These are phyloP conservation scores for Prunella vulgaris DNA, from an alignment of 257 asterid species.

Conservation along the genomic window DNA sequence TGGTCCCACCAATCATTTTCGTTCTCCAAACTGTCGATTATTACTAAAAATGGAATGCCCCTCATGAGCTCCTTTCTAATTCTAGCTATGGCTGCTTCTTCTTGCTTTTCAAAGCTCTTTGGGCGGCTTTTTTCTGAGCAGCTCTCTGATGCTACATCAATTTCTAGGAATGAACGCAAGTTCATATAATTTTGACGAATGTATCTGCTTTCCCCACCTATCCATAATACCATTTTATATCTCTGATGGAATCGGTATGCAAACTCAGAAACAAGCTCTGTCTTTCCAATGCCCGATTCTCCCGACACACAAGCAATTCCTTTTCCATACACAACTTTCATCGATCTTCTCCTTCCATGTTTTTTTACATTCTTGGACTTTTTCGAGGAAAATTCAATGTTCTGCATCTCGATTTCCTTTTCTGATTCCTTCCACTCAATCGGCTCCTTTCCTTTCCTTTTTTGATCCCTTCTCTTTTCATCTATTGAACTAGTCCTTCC, in stretches of 20 bases:
- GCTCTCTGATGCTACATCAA: slow-evolving; percentile 64
- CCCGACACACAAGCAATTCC: slow-evolving; percentile 94
- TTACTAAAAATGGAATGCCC: slow-evolving; percentile 69
- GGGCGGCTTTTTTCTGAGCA: slow-evolving; percentile 48
- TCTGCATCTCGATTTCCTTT: slow-evolving; percentile 87
- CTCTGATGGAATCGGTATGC: slow-evolving; percentile 78
- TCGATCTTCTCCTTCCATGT: slow-evolving; percentile 51
- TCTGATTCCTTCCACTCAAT: slow-evolving; percentile 81
- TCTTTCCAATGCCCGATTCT: slow-evolving; percentile 88
- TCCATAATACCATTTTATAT: slow-evolving; percentile 88
- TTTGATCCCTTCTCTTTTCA: slow-evolving; percentile 42
- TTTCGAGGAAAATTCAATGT: slow-evolving; percentile 34
- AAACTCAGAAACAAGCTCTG: slow-evolving; percentile 81
- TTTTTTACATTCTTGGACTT: slow-evolving; percentile 40
- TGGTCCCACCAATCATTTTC: slow-evolving; percentile 99
- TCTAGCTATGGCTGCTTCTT: slow-evolving; percentile 75
- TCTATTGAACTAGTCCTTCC: slow-evolving; percentile 64
- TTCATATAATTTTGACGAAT: slow-evolving; percentile 79
- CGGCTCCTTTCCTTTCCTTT: slow-evolving; percentile 71
- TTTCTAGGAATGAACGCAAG: slow-evolving; percentile 70
- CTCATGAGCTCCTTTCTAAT: slow-evolving; percentile 84
- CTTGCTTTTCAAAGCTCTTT: slow-evolving; percentile 91
- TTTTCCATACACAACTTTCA: slow-evolving; percentile 69
- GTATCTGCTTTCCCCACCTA: slow-evolving; percentile 87
- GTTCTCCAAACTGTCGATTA: slow-evolving; percentile 81